Evolutionary conservation across 345 rosid species (phyloP), one percentile per base, ranked within the genome.

Genomic region (Aquilaria yunnanensis): DNA sequence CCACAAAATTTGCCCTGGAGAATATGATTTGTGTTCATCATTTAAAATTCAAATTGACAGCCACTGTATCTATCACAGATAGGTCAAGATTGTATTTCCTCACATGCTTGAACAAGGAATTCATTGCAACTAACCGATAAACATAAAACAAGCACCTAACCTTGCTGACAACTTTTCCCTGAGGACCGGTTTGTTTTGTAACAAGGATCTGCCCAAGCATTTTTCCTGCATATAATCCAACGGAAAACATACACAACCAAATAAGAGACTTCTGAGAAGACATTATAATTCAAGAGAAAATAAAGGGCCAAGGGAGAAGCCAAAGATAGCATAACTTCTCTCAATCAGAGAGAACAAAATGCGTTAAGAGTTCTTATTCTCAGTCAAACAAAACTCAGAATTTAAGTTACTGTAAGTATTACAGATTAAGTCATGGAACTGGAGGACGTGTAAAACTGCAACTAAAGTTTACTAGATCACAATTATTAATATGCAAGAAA

Each of bases 81-180:
- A 23, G 23, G 8, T 37, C 43, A 37, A 37, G 7, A 37, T 23
- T 23, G 23, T 9, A 37, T 37, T 37, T 37, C 43, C 6, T 37
- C 43, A 3, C 43, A 37, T 37, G 43, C 8, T 0, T 37, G 3
- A 3, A 37, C 43, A 37, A 37, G 43, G 43, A 37, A 37, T 37
- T 5, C 6, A 14, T 14, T 12, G 23, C 34, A 66, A 57, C 52
- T 4, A 54, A 56, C 50, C 0, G 60, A 50, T 33, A 47, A 58
- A 31, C 33, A 47, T 32, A 23, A n/a, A 43, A 47, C 16, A 54
- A 49, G 57, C 29, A 9, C 52, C 84, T 59, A 34, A 93, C 99
- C 99, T 95, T 89, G 98, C 96, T 89, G 62, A 95, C 99, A 68
- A 87, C 80, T 91, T 91, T 95, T 51, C 99, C 97, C 75, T 89